Conservation (phyloP, 768 basidiomycete species). For the Scleroderma citrinum region DNA sequence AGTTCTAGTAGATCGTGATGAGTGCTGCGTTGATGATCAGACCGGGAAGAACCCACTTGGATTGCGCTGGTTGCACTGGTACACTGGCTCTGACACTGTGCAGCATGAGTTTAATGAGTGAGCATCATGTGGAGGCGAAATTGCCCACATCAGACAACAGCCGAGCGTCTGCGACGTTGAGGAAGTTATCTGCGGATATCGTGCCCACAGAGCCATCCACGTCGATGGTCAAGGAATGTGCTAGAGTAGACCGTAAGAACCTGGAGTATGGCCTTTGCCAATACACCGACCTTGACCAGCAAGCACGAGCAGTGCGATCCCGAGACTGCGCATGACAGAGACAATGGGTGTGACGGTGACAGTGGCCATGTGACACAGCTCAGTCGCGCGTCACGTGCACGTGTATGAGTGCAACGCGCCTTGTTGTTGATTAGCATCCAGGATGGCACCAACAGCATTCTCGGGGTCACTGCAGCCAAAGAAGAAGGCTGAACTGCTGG, state of each 20-base stretch:
- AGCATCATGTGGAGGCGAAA: neutral
- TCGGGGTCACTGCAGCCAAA: constrained; percentile 55
- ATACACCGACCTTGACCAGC: constrained; percentile 51
- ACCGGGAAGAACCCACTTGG: constrained; percentile 12
- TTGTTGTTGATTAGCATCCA: neutral
- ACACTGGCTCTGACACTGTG: constrained; percentile 26
- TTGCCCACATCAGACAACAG: constrained; percentile 26
- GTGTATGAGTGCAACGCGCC: neutral
- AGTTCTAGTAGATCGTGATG: constrained; percentile 31
- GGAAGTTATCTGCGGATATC: constrained; percentile 39
- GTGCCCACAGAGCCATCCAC: constrained; percentile 32
- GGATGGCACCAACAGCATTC: constrained; percentile 44
- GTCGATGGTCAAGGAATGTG: constrained; percentile 44
- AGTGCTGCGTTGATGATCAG: constrained; percentile 21
- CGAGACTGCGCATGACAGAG: too few relatives aligned
- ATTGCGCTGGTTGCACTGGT: constrained; percentile 18
- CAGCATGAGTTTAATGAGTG: constrained; percentile 13
- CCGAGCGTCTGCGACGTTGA: constrained; percentile 32
- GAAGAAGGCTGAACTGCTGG: constrained; percentile 64
- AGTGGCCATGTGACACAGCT: constrained; percentile 4
- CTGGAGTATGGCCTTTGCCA: neutral
- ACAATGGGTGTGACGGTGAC: constrained; percentile 19
- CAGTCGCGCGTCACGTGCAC: constrained; percentile 1
- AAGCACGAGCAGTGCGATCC: constrained; percentile 39
- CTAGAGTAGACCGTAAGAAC: constrained; percentile 13